Evolutionary conservation across 75 land plant species (phyloP).

Genomic region (Adiantum capillusveneris): DNA sequence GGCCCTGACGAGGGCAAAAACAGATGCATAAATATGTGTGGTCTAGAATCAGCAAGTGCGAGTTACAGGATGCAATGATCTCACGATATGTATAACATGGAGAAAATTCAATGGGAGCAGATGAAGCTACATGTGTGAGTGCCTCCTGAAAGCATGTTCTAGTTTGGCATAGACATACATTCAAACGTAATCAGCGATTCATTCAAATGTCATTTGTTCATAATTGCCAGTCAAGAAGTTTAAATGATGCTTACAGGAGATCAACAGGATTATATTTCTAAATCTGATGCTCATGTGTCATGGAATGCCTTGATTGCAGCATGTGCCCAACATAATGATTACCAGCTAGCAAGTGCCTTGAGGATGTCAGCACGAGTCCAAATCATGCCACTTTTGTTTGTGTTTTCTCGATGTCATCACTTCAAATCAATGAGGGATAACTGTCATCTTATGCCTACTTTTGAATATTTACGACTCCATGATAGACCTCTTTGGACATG

Average conservation of each 20-base stretch:
- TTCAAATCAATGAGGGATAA: conserved; percentile 8
- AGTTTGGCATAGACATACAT: neutral
- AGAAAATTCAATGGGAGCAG: conserved; percentile 10
- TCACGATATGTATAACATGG: conserved; percentile 23
- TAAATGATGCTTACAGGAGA: conserved; percentile 27
- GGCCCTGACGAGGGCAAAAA: conserved; percentile 12
- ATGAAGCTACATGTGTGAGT: neutral
- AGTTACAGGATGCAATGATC: conserved; percentile 28
- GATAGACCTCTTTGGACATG: conserved; percentile 48
- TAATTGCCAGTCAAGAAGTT: conserved; percentile 43
- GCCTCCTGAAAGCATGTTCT: conserved; percentile 5
- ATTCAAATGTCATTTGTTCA: neutral
- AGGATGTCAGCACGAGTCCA: conserved; percentile 16
- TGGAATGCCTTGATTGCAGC: conserved; percentile 54
- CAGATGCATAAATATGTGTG: conserved; percentile 9
- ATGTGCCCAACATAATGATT: conserved; percentile 38
- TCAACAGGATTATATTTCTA: conserved; percentile 26
- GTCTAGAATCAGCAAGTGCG: conserved; percentile 24
- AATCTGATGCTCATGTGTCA: conserved; percentile 30
- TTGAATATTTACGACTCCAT: conserved; percentile 52
- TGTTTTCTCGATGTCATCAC: conserved; percentile 7
- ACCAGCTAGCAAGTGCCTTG: conserved; percentile 23
- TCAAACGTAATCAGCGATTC: neutral
- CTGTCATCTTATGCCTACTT: conserved; percentile 25
- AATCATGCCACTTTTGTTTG: conserved; percentile 15